Base-by-base conservation (phyloP, 805 yeast genomes). In the Pichia phayaonensis region DNA sequence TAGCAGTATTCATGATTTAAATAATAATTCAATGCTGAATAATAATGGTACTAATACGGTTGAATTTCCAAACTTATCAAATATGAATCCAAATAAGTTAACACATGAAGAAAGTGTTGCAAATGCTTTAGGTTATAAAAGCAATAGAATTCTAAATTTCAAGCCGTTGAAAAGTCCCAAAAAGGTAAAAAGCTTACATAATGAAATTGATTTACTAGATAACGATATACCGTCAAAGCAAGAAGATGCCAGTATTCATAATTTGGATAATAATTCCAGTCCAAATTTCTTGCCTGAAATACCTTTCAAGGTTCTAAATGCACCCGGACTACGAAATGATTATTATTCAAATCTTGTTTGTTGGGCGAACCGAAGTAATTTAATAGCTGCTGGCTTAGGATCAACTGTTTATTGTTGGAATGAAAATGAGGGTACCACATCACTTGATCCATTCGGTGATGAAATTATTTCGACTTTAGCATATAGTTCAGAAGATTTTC, bases 281-380 rank as follows among this genome's bases (percentile, higher is more conserved):
- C 8, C 66, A 64, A 31, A 5, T 8, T 10, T n/a, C n/a, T 22
- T 43, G 47, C 61, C 74, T 2, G 72, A 69, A 23, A 65, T 67
- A 20, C 78, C 83, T 0, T 77, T 65, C 54, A 71, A 76, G 53
- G 80, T 80, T 0, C 63, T 83, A 20, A 84, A 79, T 60, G 90
- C 94, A 0, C 90, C 90, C 0, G 80, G 80, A 2, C 64, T 88
- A 48, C 69, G 84, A 53, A 83, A 86, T 63, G 95, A 89, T 62
- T 88, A 82, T 60, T 89, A 88, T 64, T 75, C 87, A 1, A 86
- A 86, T 60, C 69, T 86, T 49, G 75, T 88, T 0, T 76, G 88
- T 6, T 88, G 95, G 95, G 80, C 90, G 0, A 61, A 61, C 8
- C 57, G 57, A 16, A 66, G 79, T 1, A 72, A 72, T 41, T 70